Base-by-base conservation (phyloP, 2,329 filamentous ascomycete species). In the Epichloe brachyelytri region DNA sequence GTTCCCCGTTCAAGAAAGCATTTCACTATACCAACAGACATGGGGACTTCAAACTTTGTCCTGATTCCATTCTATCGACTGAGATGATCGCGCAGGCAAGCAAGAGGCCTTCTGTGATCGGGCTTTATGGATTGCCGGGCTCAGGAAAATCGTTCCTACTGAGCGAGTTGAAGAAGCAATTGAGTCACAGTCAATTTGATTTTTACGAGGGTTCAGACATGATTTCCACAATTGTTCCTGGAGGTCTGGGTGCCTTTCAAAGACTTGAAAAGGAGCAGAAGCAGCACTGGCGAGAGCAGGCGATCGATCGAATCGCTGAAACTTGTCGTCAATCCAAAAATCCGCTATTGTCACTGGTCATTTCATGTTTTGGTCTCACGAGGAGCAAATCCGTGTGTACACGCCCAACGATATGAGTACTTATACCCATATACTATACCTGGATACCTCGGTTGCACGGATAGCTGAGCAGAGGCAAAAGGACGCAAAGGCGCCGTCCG, bases 361-460 rank as follows among this genome's bases (percentile, higher is more conserved):
- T 58, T 74, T 68, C 58, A 75, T 74, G 65, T 75, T 82, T 55
- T 80, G 76, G 75, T 4, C 53, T 0, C 67, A 74, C 26, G 4
- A 63, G 68, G 22, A 68, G 0, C 52, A 59, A 8, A 38, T 26
- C 1, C 15, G 54, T 5, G 68, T 77, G 0, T 68, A 62, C 48
- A 81, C 75, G 0, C 11, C 61, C 2, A 63, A 57, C 7, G 79
- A 83, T 51, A 46, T 72, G 4, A 43, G 65, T 0, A 68, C 61
- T 0, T 83, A 71, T 58, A 79, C 77, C 0, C 78, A 83, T 55
- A 76, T 85, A 14, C 43, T 84, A 12, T 83, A 83, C 56, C 57
- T 83, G 30, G 62, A 76, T 43, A 57, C 70, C 1, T 56, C 66
- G 2, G 54, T 67, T 0, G 56, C 68, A 1, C 22, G 60, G 0